Base-by-base conservation (phyloP, 78 protist species). In the Emiliania huxleyi region DNA sequence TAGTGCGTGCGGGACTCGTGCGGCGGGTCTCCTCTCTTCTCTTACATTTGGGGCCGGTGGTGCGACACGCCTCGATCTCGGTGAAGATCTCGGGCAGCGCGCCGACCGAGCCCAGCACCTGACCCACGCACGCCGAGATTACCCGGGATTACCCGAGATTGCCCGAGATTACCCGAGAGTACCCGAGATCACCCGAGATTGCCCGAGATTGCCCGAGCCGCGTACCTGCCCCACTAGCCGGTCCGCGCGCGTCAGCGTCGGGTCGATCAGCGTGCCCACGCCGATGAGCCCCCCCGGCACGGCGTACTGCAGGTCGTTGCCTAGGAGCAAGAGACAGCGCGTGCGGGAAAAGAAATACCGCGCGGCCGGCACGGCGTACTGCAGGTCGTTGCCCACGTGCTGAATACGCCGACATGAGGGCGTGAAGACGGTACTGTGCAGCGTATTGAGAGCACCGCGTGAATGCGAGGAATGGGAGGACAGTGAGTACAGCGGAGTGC, bases 221-320 rank as follows among this genome's bases (percentile, higher is more conserved):
- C 98, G 95, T 56, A 99, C 99, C 93, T 98, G 98, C 33, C 99
- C 99, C 56, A 99, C 99, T 25, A 99, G 95, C 23, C 99, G 97
- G 84, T 99, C 99, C 29, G 99, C 98, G 35, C 99, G 96, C 81
- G 99, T 97, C 71, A 97, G 96, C 11, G 97, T 95, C 69, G 99
- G 99, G 96, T 99, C 99, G 93, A 99, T 97, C 87, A 93, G 87
- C 49, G 99, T 99, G 48, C 99, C 99, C 33, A 99, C 99, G 23
- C 99, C 99, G 93, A 99, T 99, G 69, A 99, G 93, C 33, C 99
- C 99, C 29, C 99, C 99, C 43, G 99, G 99, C 37, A 99, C 99
- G 91, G 99, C 99, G 91, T 89, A 99, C 92, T 95, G 94, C 40
- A 99, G 97, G 43, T 93, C 96, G 95, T 98, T 99, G 49, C 96